phyloP scores from a whole-genome alignment of 2,329 filamentous ascomycete genomes.

The Colletotrichum karsti region DNA sequence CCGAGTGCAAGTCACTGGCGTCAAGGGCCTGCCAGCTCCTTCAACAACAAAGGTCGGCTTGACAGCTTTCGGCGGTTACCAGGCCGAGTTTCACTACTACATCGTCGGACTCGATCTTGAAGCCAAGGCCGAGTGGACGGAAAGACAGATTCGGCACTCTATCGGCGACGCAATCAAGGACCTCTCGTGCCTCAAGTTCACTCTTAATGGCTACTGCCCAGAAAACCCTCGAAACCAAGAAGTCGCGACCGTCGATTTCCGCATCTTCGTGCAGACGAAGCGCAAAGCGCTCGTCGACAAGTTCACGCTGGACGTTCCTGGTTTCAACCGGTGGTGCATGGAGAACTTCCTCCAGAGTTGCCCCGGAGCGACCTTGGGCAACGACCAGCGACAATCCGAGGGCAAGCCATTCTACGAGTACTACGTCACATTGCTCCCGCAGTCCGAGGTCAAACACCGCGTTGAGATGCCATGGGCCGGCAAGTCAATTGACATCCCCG shows the following conservation, averaged over 20 bases:
- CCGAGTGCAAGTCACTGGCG: slow-evolving; percentile 41
- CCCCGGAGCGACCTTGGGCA: slow-evolving; percentile 34
- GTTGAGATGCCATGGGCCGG: slow-evolving; percentile 37
- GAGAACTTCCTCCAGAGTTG: slow-evolving; percentile 34
- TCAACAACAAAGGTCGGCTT: slow-evolving; percentile 41
- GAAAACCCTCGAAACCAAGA: slow-evolving; percentile 30
- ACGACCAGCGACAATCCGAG: slow-evolving; percentile 35
- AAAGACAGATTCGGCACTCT: slow-evolving; percentile 40
- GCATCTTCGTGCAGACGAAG: slow-evolving; percentile 29
- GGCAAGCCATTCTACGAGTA: slow-evolving; percentile 37
- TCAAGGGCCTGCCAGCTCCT: slow-evolving; percentile 42
- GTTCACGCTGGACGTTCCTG: slow-evolving; percentile 24
- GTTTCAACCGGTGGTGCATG: slow-evolving; percentile 35
- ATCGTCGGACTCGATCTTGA: slow-evolving; percentile 33
- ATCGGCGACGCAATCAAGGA: slow-evolving; percentile 34
- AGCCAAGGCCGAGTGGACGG: slow-evolving; percentile 34
- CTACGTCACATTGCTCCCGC: slow-evolving; percentile 34
- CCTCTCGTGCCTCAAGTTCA: slow-evolving; percentile 31
- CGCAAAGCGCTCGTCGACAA: slow-evolving; percentile 14
- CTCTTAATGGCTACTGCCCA: slow-evolving; percentile 28
- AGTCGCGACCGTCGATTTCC: slow-evolving; percentile 31
- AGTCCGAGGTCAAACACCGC: slow-evolving; percentile 34
- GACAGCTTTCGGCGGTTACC: slow-evolving; percentile 34
- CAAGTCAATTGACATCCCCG: slow-evolving; percentile 32
- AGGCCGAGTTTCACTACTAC: slow-evolving; percentile 35